These are phyloP conservation scores for Suillus clintonianus DNA, from an alignment of 768 basidiomycete species.

Conservation along the genomic window DNA sequence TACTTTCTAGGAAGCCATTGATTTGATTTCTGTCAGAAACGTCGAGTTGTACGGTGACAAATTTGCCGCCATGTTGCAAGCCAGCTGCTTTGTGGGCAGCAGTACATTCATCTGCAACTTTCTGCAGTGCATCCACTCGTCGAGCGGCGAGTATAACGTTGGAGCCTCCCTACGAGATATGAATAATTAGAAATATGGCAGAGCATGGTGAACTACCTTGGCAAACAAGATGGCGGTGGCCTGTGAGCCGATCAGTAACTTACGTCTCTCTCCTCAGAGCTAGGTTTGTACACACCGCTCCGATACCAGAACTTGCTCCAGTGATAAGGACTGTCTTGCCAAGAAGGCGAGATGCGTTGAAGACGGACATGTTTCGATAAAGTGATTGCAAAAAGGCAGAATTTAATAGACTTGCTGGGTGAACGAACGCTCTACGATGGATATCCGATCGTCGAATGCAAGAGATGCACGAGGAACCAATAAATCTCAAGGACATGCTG, in stretches of 20 bases:
- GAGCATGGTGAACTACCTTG: constrained; percentile 47
- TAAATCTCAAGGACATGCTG: constrained; percentile 1
- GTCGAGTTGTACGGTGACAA: constrained; percentile 73
- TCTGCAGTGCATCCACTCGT: constrained; percentile 67
- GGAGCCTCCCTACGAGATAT: constrained; percentile 64
- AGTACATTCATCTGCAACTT: constrained; percentile 66
- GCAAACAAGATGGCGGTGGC: constrained; percentile 89
- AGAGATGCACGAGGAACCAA: background rate
- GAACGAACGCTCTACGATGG: background rate
- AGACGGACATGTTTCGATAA: constrained; percentile 63
- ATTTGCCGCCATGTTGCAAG: constrained; percentile 73
- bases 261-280: background rate
- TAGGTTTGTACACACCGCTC: constrained; percentile 61
- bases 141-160: constrained; percentile 87
- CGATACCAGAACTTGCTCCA: constrained; percentile 89
- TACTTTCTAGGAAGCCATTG: constrained; percentile 65
- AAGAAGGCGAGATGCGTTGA: constrained; percentile 77
- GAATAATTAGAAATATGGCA: background rate
- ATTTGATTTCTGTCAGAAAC: constrained; percentile 78
- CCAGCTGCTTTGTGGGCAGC: constrained; percentile 75
- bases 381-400: background rate
- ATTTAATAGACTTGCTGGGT: constrained; percentile 1
- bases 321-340: constrained; percentile 89
- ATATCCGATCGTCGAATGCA: constrained; percentile 2
- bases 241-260: constrained; percentile 38